phyloP scores from a whole-genome alignment of 768 basidiomycete species.

The Sporobolomyces phaffii region DNA sequence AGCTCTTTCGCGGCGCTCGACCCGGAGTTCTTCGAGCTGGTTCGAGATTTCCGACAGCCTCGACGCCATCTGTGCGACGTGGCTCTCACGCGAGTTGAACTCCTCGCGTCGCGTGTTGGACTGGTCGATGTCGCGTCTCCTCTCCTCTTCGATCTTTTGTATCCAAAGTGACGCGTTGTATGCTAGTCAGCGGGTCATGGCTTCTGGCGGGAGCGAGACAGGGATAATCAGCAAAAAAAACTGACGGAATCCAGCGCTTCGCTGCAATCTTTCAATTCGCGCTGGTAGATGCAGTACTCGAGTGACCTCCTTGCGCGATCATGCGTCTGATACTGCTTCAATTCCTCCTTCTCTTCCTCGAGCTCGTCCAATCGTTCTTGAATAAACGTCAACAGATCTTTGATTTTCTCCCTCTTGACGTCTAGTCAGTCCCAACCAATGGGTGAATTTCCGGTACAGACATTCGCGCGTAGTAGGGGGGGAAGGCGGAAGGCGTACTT shows the following conservation, averaged over 20 bases:
- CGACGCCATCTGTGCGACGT: constrained; percentile 70
- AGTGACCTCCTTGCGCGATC: constrained; percentile 89
- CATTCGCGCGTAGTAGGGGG: neutral
- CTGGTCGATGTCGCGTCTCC: constrained; percentile 71
- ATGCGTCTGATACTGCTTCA: constrained; percentile 81
- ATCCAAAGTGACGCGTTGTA: neutral
- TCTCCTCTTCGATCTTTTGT: constrained; percentile 57
- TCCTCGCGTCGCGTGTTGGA: constrained; percentile 75
- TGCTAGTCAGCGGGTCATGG: neutral
- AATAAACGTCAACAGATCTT: constrained; percentile 80
- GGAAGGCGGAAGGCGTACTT: constrained; percentile 39
- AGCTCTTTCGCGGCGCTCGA: constrained; percentile 69
- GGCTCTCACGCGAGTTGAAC: constrained; percentile 74
- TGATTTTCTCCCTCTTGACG: constrained; percentile 82
- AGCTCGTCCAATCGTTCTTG: constrained; percentile 82
- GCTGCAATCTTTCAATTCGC: constrained; percentile 81
- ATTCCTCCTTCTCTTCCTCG: constrained; percentile 95
- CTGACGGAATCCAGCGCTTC: constrained; percentile 57
- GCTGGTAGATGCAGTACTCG: constrained; percentile 88
- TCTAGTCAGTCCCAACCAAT: too few relatives aligned
- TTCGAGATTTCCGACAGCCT: constrained; percentile 66
- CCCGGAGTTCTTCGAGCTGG: constrained; percentile 60
- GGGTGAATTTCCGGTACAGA: too few relatives aligned
- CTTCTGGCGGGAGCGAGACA: neutral
- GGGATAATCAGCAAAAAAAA: neutral